A percentile compares a stretch with the other conserved stretches of the same genome.
Conservation (phyloP, 2,329 filamentous ascomycete species). For the Dothideomycetes sp. region DNA sequence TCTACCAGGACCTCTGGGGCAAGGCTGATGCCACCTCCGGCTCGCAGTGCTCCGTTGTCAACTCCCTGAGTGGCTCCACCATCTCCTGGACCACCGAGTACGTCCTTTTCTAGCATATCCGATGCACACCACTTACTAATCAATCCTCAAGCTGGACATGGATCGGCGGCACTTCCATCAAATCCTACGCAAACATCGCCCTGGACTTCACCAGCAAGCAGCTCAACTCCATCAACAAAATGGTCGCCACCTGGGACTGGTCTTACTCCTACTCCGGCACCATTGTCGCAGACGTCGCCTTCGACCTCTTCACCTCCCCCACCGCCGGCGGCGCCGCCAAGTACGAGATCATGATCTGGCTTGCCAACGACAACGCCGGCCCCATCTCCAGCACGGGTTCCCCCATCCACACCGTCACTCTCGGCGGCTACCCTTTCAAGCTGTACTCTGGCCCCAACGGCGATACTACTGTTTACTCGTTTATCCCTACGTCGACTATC, state of each 20-base stretch:
- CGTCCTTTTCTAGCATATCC: conserved; percentile 5
- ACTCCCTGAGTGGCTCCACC: conserved; percentile 23
- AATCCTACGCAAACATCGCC: conserved; percentile 31
- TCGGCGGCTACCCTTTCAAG: conserved; percentile 45
- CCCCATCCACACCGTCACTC: conserved; percentile 41
- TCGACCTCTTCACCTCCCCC: conserved; percentile 48
- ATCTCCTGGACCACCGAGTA: conserved; percentile 35
- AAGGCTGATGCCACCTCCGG: conserved; percentile 27
- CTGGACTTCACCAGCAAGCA: conserved; percentile 15
- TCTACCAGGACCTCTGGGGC: conserved; percentile 35
- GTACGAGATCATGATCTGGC: conserved; percentile 59
- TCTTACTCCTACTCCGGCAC: conserved; percentile 36
- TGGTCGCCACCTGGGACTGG: conserved; percentile 36
- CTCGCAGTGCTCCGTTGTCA: conserved; percentile 34
- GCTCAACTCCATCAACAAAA: conserved; percentile 26
- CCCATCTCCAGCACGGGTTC: conserved; percentile 46
- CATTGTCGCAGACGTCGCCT: conserved; percentile 48
- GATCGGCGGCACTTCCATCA: conserved; percentile 22
- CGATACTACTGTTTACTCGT: conserved; percentile 49
- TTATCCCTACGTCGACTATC: conserved; percentile 40
- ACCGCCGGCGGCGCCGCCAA: conserved; percentile 33
- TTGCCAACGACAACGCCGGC: conserved; percentile 45
- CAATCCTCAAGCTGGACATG: conserved; percentile 11
- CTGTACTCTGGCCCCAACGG: conserved; percentile 50
- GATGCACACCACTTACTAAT: no score